These are phyloP conservation scores for Juncus inflexus DNA, from an alignment of 176 grass and related monocot genomes.

Conservation along the genomic window DNA sequence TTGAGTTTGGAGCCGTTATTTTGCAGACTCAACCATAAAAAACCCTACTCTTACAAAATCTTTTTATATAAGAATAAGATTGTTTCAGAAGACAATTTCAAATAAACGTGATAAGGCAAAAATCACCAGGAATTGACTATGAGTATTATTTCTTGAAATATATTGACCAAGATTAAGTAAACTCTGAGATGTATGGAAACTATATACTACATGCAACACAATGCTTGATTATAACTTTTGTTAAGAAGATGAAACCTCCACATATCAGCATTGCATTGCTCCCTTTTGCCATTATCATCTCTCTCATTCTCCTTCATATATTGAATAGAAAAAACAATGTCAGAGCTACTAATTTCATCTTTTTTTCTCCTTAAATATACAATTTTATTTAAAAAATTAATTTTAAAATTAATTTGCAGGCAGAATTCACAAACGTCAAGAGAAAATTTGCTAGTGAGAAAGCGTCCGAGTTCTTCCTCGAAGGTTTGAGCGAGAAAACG, in stretches of 20 bases:
- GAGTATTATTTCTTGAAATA: too few species aligned
- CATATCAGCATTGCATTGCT: neutral
- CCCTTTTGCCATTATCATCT: neutral
- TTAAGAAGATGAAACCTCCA: conserved; percentile 2
- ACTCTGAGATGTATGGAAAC: too few species aligned
- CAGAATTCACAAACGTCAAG: conserved; percentile 35
- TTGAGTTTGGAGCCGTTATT: too few species aligned
- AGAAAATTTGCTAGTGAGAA: conserved; percentile 45
- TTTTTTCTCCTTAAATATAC: neutral
- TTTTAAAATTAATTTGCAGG: conserved; percentile 25
- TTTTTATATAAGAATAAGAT: too few species aligned
- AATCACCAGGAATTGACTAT: too few species aligned
- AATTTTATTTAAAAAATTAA: neutral
- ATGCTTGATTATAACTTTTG: neutral
- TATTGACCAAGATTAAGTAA: too few species aligned
- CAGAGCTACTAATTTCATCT: neutral
- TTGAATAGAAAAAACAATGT: neutral
- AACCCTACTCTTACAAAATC: too few species aligned
- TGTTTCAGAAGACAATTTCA: too few species aligned
- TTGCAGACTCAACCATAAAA: too few species aligned
- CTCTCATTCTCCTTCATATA: neutral
- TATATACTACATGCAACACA: too few species aligned
- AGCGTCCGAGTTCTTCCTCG: conserved; percentile 54
- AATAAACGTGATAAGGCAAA: too few species aligned
- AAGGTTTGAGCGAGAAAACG: conserved; percentile 32